Conservation (phyloP, 805 yeast species). For the Yarrowia deformans region DNA sequence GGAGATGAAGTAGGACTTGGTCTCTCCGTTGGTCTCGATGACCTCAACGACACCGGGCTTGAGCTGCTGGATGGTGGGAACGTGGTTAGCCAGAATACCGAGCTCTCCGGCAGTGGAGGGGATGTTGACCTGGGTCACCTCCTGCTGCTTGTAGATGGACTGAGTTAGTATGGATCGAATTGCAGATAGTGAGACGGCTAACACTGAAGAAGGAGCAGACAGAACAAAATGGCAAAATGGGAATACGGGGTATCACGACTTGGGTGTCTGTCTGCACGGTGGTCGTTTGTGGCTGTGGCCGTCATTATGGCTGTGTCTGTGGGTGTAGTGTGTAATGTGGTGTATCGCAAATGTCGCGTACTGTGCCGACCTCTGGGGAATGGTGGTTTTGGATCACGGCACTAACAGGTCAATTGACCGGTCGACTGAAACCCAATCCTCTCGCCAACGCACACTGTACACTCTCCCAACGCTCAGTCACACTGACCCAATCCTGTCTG, state of each 20-base stretch:
- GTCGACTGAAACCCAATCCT: neutral
- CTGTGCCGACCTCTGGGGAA: too few relatives aligned
- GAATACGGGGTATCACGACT: neutral
- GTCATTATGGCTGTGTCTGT: neutral
- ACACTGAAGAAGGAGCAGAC: too few relatives aligned
- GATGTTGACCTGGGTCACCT: constrained; percentile 79
- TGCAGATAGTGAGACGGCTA: too few relatives aligned
- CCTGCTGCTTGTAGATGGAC: constrained; percentile 49
- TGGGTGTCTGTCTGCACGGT: too few relatives aligned
- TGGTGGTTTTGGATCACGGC: neutral
- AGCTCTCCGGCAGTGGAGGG: constrained; percentile 96
- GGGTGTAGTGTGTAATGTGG: neutral
- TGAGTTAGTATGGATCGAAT: constrained; percentile 39
- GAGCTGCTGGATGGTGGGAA: constrained; percentile 95
- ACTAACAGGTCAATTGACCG: constrained; percentile 1
- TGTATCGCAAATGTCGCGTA: too few relatives aligned
- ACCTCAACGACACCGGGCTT: constrained; percentile 95
- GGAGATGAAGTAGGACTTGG: constrained; percentile 84
- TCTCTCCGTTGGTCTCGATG: constrained; percentile 75
- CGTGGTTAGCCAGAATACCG: constrained; percentile 98
- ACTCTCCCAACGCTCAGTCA: neutral
- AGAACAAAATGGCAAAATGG: neutral
- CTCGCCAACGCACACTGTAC: too few relatives aligned
- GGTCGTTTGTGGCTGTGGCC: too few relatives aligned
- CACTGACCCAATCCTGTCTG: neutral